Evolutionary conservation across 1,284 basidiomycete genomes (phyloP).

Genomic region (Hypsizygus ulmarius): DNA sequence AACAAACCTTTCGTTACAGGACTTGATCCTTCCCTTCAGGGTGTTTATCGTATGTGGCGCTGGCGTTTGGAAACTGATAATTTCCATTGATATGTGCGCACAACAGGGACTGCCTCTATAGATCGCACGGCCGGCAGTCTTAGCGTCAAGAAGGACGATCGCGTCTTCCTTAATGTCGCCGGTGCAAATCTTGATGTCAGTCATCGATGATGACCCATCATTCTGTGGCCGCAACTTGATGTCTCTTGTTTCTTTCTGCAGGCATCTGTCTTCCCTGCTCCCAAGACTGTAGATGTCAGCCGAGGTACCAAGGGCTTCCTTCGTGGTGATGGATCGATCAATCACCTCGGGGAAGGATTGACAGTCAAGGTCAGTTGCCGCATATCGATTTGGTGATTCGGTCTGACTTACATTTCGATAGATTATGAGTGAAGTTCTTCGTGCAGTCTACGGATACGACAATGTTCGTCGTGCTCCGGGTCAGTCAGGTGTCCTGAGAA

Average conservation of each 20-base stretch:
- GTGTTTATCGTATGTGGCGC: constrained; percentile 48
- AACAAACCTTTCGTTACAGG: constrained; percentile 27
- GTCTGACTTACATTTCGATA: constrained; percentile 15
- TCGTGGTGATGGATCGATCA: constrained; percentile 52
- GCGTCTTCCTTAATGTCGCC: constrained; percentile 59
- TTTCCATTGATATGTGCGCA: background rate
- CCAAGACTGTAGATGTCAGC: constrained; percentile 43
- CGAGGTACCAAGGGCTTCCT: constrained; percentile 50
- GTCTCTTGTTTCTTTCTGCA: constrained; percentile 21
- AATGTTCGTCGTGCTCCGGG: constrained; percentile 57
- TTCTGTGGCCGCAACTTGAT: background rate
- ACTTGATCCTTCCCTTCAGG: constrained; percentile 45
- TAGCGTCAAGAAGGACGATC: constrained; percentile 43
- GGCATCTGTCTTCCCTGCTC: constrained; percentile 49
- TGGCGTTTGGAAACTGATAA: background rate
- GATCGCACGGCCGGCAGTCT: constrained; percentile 43
- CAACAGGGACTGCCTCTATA: constrained; percentile 43
- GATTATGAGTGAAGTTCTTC: constrained; percentile 50
- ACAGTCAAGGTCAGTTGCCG: constrained; percentile 45
- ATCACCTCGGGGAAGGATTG: constrained; percentile 54
- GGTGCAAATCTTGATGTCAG: constrained; percentile 57
- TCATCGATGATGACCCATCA: constrained; percentile 9
- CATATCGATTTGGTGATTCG: background rate
- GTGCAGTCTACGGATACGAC: constrained; percentile 51
- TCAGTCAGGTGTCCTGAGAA: constrained; percentile 45